A percentile compares a stretch with the other conserved stretches of the same genome.
Conservation (phyloP, 1,284 basidiomycete genomes). For the Phellopilus nigrolimitatus region DNA sequence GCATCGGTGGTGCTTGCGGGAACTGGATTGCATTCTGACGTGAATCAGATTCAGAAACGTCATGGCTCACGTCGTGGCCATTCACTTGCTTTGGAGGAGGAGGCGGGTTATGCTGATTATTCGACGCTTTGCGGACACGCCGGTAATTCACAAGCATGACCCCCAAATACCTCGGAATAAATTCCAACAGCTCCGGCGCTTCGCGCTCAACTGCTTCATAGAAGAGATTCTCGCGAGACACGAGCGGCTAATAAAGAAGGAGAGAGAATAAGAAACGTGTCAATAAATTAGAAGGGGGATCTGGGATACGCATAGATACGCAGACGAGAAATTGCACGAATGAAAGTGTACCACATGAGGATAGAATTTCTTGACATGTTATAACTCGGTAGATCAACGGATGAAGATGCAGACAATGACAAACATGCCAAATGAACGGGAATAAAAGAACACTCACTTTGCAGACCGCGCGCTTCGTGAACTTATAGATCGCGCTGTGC, state of each 20-base stretch:
- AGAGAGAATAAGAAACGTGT: conserved; percentile 2
- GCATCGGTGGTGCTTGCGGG: conserved; percentile 4
- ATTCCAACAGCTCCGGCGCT: conserved; percentile 85
- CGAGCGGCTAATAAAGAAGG: conserved; percentile 66
- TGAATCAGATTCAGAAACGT: conserved; percentile 7
- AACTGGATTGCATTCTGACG: conserved; percentile 11
- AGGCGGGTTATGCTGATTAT: conserved; percentile 23
- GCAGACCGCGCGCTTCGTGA: conserved; percentile 96
- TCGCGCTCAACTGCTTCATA: conserved; percentile 96
- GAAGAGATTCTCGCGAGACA: conserved; percentile 95
- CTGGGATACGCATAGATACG: too few species aligned
- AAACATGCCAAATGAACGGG: conserved; percentile 22
- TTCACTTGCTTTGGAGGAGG: conserved; percentile 31
- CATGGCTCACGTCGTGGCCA: conserved; percentile 23
- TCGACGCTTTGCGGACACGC: conserved; percentile 47
- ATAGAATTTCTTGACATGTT: too few species aligned
- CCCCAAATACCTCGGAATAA: conserved; percentile 94
- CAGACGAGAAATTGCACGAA: too few species aligned
- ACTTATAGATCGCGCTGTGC: conserved; percentile 96
- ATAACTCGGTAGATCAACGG: too few species aligned
- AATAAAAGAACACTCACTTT: conserved; percentile 61
- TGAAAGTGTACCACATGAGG: too few species aligned
- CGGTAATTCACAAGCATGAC: conserved; percentile 98
- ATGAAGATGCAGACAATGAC: conserved; percentile 22
- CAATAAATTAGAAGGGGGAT: not conserved